Percentiles rank a stretch among this genome's conserved stretches.
Conservation (phyloP, 139 green algal genomes). For the Chlorella vulgaris region DNA sequence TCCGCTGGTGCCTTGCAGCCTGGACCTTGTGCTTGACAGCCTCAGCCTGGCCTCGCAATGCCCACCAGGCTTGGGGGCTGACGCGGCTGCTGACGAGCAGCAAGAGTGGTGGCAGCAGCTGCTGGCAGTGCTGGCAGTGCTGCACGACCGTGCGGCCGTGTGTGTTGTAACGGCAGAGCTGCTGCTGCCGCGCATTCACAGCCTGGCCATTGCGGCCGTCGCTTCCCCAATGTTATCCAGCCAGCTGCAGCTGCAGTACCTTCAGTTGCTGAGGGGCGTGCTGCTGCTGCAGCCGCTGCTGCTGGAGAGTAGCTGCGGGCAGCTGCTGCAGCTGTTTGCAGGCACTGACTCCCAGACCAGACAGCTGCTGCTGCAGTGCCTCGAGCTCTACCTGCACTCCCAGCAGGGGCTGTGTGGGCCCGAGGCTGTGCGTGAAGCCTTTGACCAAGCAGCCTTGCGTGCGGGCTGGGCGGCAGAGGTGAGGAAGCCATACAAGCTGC, state of each 20-base stretch:
- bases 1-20: neutral
- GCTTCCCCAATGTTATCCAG: neutral
- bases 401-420: conserved; percentile 14
- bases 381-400: conserved; percentile 18
- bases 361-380: conserved; percentile 19
- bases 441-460: neutral
- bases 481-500: neutral
- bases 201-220: neutral
- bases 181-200: conserved; percentile 17
- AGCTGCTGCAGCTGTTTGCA: conserved; percentile 16
- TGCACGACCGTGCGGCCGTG: neutral
- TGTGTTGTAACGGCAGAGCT: neutral
- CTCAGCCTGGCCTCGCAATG: neutral
- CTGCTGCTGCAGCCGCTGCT: neutral
- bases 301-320: neutral
- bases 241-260: neutral
- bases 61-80: neutral
- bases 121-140: conserved; percentile 12
- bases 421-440: neutral
- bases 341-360: neutral
- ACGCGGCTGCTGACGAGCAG: too few relatives aligned
- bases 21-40: conserved; percentile 9
- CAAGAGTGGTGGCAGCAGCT: conserved; percentile 23
- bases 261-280: neutral
- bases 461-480: neutral